phyloP scores from a whole-genome alignment of 768 basidiomycete species.

The Tricholomella constricta region DNA sequence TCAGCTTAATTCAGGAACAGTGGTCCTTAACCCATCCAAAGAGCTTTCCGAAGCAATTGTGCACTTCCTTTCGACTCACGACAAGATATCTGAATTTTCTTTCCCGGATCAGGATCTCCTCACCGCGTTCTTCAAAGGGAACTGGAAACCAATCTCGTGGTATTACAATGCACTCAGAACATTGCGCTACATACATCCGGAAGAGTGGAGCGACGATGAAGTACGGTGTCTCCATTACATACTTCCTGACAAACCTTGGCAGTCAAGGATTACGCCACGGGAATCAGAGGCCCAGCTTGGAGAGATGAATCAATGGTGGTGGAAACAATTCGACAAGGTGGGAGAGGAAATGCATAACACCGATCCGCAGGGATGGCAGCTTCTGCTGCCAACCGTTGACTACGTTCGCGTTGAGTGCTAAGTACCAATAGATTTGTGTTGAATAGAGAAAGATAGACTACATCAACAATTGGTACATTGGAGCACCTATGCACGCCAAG shows the following conservation, averaged over 20 bases:
- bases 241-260: slow-evolving; percentile 86
- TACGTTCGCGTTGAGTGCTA: slow-evolving; percentile 15
- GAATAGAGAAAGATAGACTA: slow-evolving; percentile 4
- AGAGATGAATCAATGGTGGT: slow-evolving; percentile 75
- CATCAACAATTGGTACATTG: neutral
- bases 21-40: slow-evolving; percentile 78
- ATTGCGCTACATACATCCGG: slow-evolving; percentile 67
- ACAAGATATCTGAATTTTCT: slow-evolving; percentile 41
- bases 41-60: slow-evolving; percentile 54
- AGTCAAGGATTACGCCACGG: slow-evolving; percentile 44
- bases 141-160: slow-evolving; percentile 81
- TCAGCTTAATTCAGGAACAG: slow-evolving; percentile 89
- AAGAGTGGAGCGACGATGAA: slow-evolving; percentile 84
- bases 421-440: neutral
- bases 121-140: slow-evolving; percentile 74
- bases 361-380: slow-evolving; percentile 50
- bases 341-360: slow-evolving; percentile 42
- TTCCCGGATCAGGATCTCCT: slow-evolving; percentile 96
- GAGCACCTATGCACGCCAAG: slow-evolving; percentile 72
- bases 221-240: slow-evolving; percentile 90
- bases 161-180: slow-evolving; percentile 94
- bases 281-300: slow-evolving; percentile 46
- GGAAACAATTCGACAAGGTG: slow-evolving; percentile 61
- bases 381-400: slow-evolving; percentile 54
- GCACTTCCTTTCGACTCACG: slow-evolving; percentile 51